A percentile compares a stretch with the other conserved stretches of the same genome.
phyloP scores from a whole-genome alignment of 352 stramenopile species.

The Peronospora belbahrii region DNA sequence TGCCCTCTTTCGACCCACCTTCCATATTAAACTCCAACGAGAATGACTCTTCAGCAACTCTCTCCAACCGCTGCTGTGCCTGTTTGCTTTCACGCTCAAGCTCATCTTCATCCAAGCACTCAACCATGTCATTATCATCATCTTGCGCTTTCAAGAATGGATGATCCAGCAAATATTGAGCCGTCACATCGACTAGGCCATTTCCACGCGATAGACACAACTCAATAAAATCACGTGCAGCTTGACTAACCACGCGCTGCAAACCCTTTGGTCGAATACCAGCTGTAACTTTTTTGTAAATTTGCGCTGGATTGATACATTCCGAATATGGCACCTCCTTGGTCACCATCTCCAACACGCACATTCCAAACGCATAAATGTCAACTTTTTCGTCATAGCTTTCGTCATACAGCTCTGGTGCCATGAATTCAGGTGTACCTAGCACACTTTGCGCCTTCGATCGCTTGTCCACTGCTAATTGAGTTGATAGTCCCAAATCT shows the following conservation, averaged over 20 bases:
- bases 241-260: conserved; percentile 64
- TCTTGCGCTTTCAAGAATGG: conserved; percentile 73
- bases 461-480: conserved; percentile 69
- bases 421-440: conserved; percentile 99
- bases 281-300: conserved; percentile 89
- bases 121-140: conserved; percentile 73
- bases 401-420: conserved; percentile 98
- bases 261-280: conserved; percentile 68
- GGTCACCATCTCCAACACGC: conserved; percentile 98
- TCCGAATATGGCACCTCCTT: conserved; percentile 98
- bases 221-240: conserved; percentile 77
- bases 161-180: conserved; percentile 66
- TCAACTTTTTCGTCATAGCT: conserved; percentile 96
- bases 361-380: conserved; percentile 99
- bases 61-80: conserved; percentile 40
- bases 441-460: conserved; percentile 89
- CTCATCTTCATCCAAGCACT: conserved; percentile 63
- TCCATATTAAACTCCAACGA: conserved; percentile 71
- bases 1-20: conserved; percentile 45
- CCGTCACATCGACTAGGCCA: conserved; percentile 71
- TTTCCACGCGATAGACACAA: conserved; percentile 76
- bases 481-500: conserved; percentile 90
- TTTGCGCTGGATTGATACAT: conserved; percentile 88
- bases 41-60: conserved; percentile 57
- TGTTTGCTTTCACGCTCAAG: conserved; percentile 43